A percentile compares a stretch with the other conserved stretches of the same genome.
Conservation (phyloP, 2,329 filamentous ascomycete genomes). For the Fusarium transvaalense region DNA sequence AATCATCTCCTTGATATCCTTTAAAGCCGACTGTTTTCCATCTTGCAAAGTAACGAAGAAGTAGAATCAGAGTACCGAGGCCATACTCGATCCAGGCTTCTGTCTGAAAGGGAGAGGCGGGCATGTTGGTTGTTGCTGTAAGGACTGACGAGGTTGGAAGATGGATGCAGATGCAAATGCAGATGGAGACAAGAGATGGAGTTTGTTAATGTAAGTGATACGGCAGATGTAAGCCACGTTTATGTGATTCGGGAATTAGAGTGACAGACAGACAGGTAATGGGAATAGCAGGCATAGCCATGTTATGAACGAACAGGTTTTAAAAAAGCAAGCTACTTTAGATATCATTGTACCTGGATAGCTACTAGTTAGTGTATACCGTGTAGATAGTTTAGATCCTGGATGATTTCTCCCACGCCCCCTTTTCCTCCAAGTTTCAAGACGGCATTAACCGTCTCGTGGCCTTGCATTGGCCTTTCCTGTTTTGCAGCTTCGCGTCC, state of each 20-base stretch:
- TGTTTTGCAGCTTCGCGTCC: not conserved
- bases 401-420: conserved; percentile 2
- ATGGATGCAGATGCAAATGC: too few relatives aligned
- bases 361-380: not conserved
- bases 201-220: not conserved
- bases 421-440: conserved; percentile 14
- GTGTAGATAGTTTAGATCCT: not conserved
- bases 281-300: conserved; percentile 1
- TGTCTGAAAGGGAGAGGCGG: conserved; percentile 57
- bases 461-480: conserved; percentile 1
- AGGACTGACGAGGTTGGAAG: not conserved
- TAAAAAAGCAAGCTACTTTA: not conserved
- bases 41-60: conserved; percentile 56
- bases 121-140: conserved; percentile 25
- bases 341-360: not conserved
- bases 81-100: conserved; percentile 61
- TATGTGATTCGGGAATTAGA: conserved; percentile 1
- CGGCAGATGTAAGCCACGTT: conserved; percentile 3
- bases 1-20: conserved; percentile 59
- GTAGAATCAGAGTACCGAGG: conserved; percentile 54
- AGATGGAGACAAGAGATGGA: not conserved
- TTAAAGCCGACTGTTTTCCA: conserved; percentile 56
- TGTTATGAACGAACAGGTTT: not conserved
- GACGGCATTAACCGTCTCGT: conserved; percentile 24
- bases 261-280: not conserved